Evolutionary conservation across 352 stramenopile genomes (phyloP).

Genomic region (Paralagenidium karlingii): DNA sequence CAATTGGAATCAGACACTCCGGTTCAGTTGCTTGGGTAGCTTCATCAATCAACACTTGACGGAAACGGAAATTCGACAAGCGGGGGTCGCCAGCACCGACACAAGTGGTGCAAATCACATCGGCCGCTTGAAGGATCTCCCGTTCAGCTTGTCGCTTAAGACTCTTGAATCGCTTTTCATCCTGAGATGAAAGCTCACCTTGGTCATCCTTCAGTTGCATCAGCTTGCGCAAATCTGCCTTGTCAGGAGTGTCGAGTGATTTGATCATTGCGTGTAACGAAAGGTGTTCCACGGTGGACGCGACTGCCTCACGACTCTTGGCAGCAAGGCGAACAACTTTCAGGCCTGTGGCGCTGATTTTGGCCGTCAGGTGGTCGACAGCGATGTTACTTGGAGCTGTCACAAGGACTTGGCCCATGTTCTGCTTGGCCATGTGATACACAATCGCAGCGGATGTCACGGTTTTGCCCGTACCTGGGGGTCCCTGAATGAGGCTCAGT

Average conservation of each 20-base stretch:
- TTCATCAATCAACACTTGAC: slow-evolving; percentile 99
- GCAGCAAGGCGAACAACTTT: slow-evolving; percentile 96
- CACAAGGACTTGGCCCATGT: slow-evolving; percentile 98
- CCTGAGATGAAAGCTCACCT: slow-evolving; percentile 87
- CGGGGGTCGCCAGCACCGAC: slow-evolving; percentile 95
- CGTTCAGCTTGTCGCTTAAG: slow-evolving; percentile 88
- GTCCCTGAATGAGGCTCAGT: slow-evolving; percentile 97
- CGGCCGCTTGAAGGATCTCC: slow-evolving; percentile 95
- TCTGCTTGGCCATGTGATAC: slow-evolving; percentile 98
- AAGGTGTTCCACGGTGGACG: slow-evolving; percentile 94
- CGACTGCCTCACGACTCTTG: slow-evolving; percentile 94
- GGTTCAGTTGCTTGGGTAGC: slow-evolving; percentile 98
- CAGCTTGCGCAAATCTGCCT: slow-evolving; percentile 85
- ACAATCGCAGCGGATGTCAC: slow-evolving; percentile 98
- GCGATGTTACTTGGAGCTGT: slow-evolving; percentile 98
- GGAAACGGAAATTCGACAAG: slow-evolving; percentile 97
- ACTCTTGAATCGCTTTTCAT: slow-evolving; percentile 94
- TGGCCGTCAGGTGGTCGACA: slow-evolving; percentile 94
- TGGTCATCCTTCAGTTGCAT: slow-evolving; percentile 95
- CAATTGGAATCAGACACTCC: slow-evolving; percentile 98
- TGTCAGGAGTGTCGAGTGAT: slow-evolving; percentile 79
- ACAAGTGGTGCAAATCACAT: slow-evolving; percentile 99
- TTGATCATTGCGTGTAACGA: slow-evolving; percentile 97
- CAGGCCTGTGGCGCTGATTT: slow-evolving; percentile 96
- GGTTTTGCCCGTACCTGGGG: slow-evolving; percentile 94